Evolutionary conservation across 2,329 filamentous ascomycete species (phyloP).

Genomic region (Monosporascus sp.): DNA sequence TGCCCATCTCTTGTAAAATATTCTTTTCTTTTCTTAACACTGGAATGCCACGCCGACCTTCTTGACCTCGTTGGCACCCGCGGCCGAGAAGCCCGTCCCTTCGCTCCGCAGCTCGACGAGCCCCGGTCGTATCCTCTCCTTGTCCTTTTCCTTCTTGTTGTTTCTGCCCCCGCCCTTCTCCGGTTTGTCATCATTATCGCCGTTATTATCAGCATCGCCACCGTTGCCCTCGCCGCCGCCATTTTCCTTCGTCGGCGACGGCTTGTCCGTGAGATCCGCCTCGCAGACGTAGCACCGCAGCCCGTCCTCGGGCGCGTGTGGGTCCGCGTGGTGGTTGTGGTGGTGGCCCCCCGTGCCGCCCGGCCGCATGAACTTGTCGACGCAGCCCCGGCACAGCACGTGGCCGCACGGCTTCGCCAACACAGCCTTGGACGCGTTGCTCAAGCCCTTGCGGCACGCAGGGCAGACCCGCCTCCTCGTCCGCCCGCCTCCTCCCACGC

Average conservation of each 20-base stretch:
- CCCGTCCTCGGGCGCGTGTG: slow-evolving; percentile 27
- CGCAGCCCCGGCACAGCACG: slow-evolving; percentile 80
- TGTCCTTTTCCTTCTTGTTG: slow-evolving; percentile 39
- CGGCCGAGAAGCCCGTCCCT: slow-evolving; percentile 86
- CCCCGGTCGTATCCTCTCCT: slow-evolving; percentile 59
- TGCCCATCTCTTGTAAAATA: too few relatives aligned
- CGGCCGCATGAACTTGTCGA: slow-evolving; percentile 73
- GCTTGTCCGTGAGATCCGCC: slow-evolving; percentile 57
- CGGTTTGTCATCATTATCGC: slow-evolving; percentile 25
- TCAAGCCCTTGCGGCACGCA: slow-evolving; percentile 75
- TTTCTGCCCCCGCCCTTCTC: slow-evolving; percentile 11
- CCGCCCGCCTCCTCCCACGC: slow-evolving; percentile 24
- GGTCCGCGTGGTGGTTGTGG: slow-evolving; percentile 46
- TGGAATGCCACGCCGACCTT: slow-evolving; percentile 78
- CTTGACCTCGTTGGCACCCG: slow-evolving; percentile 75
- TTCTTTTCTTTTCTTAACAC: slow-evolving; percentile 45
- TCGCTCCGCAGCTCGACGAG: slow-evolving; percentile 77
- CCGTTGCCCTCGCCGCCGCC: slow-evolving; percentile 31
- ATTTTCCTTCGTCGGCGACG: slow-evolving; percentile 27
- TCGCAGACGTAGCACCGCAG: slow-evolving; percentile 85
- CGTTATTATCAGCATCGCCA: slow-evolving; percentile 27
- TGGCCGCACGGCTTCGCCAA: slow-evolving; percentile 87
- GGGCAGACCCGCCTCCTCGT: slow-evolving; percentile 55
- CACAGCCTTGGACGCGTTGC: slow-evolving; percentile 76
- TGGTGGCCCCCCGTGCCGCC: slow-evolving; percentile 31